These are phyloP conservation scores for Coriaria nepalensis DNA, from an alignment of 306 rosid genomes.

Conservation along the genomic window DNA sequence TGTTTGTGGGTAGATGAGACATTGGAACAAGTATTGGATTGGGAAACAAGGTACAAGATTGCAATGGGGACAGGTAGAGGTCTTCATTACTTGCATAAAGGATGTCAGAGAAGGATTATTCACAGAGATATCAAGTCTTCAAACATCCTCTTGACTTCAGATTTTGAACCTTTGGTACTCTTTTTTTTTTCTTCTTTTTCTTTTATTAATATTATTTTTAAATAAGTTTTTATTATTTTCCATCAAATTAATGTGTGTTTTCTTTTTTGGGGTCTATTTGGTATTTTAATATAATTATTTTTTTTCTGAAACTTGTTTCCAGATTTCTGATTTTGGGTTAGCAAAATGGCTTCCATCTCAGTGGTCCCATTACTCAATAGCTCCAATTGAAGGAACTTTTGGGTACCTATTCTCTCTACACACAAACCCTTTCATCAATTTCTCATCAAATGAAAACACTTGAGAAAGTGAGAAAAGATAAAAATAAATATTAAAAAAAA, in stretches of 20 bases:
- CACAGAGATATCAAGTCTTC: slow-evolving; percentile 82
- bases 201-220: neutral
- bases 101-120: slow-evolving; percentile 88
- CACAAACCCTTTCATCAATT: neutral
- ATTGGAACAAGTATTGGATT: slow-evolving; percentile 44
- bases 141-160: slow-evolving; percentile 50
- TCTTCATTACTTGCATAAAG: slow-evolving; percentile 75
- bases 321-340: slow-evolving; percentile 96
- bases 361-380: slow-evolving; percentile 95
- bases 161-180: slow-evolving; percentile 70
- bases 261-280: neutral
- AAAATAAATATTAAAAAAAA: too few species aligned
- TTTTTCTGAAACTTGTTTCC: slow-evolving; percentile 5
- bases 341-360: slow-evolving; percentile 99
- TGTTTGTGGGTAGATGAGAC: slow-evolving; percentile 36
- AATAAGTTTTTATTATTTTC: too few species aligned
- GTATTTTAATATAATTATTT: neutral
- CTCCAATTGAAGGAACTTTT: slow-evolving; percentile 96
- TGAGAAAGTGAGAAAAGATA: too few species aligned
- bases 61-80: slow-evolving; percentile 76
- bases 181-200: neutral
- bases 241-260: too few species aligned
- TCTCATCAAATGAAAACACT: neutral
- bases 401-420: slow-evolving; percentile 31
- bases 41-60: slow-evolving; percentile 77